A percentile compares a stretch with the other conserved stretches of the same genome.
Evolutionary conservation across 1,284 basidiomycete species (phyloP).

Genomic region (Ustilago cynodontis): DNA sequence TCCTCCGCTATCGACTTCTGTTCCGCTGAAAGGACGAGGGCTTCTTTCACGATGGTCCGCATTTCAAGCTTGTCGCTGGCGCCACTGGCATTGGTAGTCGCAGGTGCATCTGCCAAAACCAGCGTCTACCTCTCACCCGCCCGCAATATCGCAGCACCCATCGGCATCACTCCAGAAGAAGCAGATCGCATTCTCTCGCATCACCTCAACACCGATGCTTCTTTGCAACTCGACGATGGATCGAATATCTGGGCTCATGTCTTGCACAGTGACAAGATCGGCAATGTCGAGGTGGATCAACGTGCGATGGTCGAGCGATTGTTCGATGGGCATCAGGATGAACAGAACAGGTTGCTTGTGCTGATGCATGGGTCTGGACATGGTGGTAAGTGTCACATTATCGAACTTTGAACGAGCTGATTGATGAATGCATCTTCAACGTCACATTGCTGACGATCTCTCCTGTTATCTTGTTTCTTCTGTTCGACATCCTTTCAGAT

Average conservation of each 20-base stretch:
- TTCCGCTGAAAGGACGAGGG: too few relatives aligned
- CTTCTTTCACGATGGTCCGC: slow-evolving; percentile 48
- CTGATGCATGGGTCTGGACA: slow-evolving; percentile 47
- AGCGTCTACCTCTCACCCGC: slow-evolving; percentile 50
- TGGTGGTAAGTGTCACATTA: slow-evolving; percentile 21
- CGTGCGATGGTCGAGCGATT: slow-evolving; percentile 37
- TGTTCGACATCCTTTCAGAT: slow-evolving; percentile 13
- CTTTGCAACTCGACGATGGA: slow-evolving; percentile 4
- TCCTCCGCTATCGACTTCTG: too few relatives aligned
- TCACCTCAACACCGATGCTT: slow-evolving; percentile 26
- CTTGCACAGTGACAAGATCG: slow-evolving; percentile 7
- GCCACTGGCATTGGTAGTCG: slow-evolving; percentile 27
- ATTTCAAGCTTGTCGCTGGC: slow-evolving; percentile 15
- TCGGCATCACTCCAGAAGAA: slow-evolving; percentile 37
- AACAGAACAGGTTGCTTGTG: slow-evolving; percentile 46
- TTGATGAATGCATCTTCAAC: too few relatives aligned
- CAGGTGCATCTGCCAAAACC: slow-evolving; percentile 33
- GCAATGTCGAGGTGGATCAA: slow-evolving; percentile 27
- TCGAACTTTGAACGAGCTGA: not conserved
- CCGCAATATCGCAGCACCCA: slow-evolving; percentile 22
- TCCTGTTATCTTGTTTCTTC: not conserved
- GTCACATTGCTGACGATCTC: not conserved
- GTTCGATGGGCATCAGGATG: slow-evolving; percentile 37
- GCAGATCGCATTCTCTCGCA: slow-evolving; percentile 44
- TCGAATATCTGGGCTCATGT: slow-evolving; percentile 40